Base-by-base conservation (phyloP, 2,329 filamentous ascomycete species). In the Xylaria sp. region DNA sequence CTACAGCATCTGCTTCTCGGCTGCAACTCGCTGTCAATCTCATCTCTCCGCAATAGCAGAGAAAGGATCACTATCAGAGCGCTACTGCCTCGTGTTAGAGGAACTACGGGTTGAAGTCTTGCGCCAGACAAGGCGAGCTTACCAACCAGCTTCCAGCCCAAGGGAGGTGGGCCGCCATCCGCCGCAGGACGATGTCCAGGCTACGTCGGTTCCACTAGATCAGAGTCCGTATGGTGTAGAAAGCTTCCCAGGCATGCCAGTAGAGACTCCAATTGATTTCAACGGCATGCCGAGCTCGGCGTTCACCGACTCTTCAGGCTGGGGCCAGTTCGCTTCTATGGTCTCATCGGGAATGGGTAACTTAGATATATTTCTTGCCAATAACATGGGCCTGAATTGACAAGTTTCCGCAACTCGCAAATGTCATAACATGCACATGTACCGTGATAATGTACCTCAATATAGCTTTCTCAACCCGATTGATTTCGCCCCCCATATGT, bases 31-130 rank as follows among this genome's bases (percentile, higher is more conserved):
- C 37, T 71, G 68, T 4, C 72, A 71, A 40, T 54, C 59, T 17
- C 64, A 72, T 42, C 59, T 74, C 9, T 61, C 69, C 17, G 53
- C 62, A 12, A 70, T 65, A 43, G 69, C 68, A 17, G 63, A 67
- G 2, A 64, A 68, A 28, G 64, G 69, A 1, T 73, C 72, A 0
- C 69, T 72, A 31, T 64, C 67, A 14, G 65, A 70, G 57, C 67
- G 71, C 11, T 74, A 74, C 49, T 67, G 70, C 12, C 63, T 74
- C 23, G 70, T 74, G 2, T 60, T 74, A 4, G 69, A 72, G 31
- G 68, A 72, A 52, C 55, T 74, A 69, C 73, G 60, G 65, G 68
- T 42, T 61, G 69, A 37, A 45, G 59, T 51, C n/a, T 40, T 65
- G 42, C 59, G 59, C n/a, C 62, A 65, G 37, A 46, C 38, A 43